Base-by-base conservation (phyloP, 345 rosid species). In the Euphorbia peplus region DNA sequence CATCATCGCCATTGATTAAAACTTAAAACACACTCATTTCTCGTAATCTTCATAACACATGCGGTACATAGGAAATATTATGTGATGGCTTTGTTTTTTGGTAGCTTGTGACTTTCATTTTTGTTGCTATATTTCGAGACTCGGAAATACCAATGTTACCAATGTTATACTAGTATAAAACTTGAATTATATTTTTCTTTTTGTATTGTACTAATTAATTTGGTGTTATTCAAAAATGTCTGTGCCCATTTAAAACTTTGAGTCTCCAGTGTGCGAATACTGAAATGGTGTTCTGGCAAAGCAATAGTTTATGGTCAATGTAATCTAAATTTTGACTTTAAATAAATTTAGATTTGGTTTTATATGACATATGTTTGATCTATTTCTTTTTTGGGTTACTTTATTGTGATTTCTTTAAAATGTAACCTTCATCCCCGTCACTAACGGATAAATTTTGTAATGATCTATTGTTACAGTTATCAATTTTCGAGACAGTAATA, bases 1-100 rank as follows among this genome's bases (percentile, higher is more conserved):
- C 68, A 93, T 88, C 80, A 93, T 93, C 60, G 95, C 97, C 70
- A 87, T 91, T 70, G 83, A 91, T 76, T 89, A 76, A 58, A 32
- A 32, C 3, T 32, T 48, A 47, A n/a, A 57, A 44, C 50, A 28
- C 12, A 42, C 26, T 64, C 13, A 10, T 28, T 32, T 25, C 12
- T 37, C 19, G 69, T 63, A 24, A 22, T 60, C 56, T 37, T 46
- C 14, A 46, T 61, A 42, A 66, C 66, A 42, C 53, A 25, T 67
- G 71, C 63, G 28, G 70, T 70, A 55, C 64, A 72, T 63, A 72
- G 78, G 76, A 79, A n/a, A 74, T 63, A 61, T 74, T 63, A 26
- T 56, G 32, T 58, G 53, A 28, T 76, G 70, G 56, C 4, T 32
- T 66, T n/a, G n/a, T 64, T 29, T 62, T 57, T 50, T 58, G 25